phyloP scores from a whole-genome alignment of 345 rosid species.

The Dipteronia sinensis region DNA sequence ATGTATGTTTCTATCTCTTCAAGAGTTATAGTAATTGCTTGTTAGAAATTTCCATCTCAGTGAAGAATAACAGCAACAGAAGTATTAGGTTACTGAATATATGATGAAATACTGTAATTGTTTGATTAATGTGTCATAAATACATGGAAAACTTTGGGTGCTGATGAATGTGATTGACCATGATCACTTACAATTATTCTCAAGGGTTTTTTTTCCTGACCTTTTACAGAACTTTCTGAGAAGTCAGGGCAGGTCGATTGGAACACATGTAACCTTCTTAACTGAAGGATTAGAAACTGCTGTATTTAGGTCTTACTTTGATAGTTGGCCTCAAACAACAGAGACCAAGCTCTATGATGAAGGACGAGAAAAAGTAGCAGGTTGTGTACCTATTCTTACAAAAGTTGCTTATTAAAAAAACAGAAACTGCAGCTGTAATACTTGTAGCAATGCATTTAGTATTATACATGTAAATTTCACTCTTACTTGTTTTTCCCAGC shows the following conservation, averaged over 20 bases:
- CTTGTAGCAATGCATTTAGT: slow-evolving; percentile 2
- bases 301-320: slow-evolving; percentile 61
- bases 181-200: slow-evolving; percentile 18
- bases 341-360: slow-evolving; percentile 71
- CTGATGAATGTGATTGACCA: slow-evolving; percentile 16
- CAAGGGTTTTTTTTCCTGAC: slow-evolving; percentile 14
- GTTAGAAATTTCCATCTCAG: neutral
- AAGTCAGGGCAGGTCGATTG: slow-evolving; percentile 58
- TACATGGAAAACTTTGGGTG: neutral
- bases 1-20: neutral
- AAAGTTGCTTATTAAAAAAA: slow-evolving; percentile 1
- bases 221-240: slow-evolving; percentile 53
- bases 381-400: slow-evolving; percentile 35
- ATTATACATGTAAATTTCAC: slow-evolving; percentile 17
- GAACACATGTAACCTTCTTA: slow-evolving; percentile 58
- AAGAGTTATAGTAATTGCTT: neutral
- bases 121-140: neutral
- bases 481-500: slow-evolving; percentile 42
- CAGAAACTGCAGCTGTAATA: slow-evolving; percentile 1
- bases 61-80: neutral
- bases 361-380: slow-evolving; percentile 93
- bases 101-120: neutral
- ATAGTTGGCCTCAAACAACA: slow-evolving; percentile 63
- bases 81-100: neutral
- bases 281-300: slow-evolving; percentile 82